Evolutionary conservation across 306 rosid genomes (phyloP).

Genomic region (Cucurbita moschata): DNA sequence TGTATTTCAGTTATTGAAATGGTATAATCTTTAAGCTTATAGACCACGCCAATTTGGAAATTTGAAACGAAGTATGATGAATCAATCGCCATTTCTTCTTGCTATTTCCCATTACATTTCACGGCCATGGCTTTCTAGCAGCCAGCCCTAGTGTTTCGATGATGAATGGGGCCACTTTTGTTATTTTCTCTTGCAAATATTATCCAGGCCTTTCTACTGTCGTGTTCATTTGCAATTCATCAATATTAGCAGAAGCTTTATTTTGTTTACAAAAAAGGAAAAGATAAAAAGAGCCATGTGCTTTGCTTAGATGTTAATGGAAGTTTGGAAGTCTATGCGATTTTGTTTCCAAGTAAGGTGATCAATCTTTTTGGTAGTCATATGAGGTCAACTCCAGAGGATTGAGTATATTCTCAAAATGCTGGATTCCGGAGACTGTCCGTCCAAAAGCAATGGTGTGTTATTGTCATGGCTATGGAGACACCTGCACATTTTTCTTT

Average conservation of each 20-base stretch:
- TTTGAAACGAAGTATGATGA: not conserved
- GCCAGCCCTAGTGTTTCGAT: not conserved
- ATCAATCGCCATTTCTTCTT: not conserved
- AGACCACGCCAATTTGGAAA: not conserved
- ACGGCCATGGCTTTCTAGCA: not conserved
- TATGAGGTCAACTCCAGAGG: slow-evolving; percentile 69
- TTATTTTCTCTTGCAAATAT: no score
- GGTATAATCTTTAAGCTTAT: not conserved
- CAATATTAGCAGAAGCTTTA: not conserved
- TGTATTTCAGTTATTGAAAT: not conserved
- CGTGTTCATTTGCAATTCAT: not conserved
- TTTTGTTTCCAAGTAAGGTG: slow-evolving; percentile 5
- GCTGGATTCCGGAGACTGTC: slow-evolving; percentile 62
- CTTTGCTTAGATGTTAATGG: not conserved
- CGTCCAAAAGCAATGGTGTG: slow-evolving; percentile 59
- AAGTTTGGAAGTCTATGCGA: not conserved
- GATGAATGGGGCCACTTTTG: not conserved
- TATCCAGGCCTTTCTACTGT: not conserved
- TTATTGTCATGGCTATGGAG: slow-evolving; percentile 91
- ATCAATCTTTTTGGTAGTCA: slow-evolving; percentile 25
- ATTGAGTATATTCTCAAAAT: slow-evolving; percentile 53
- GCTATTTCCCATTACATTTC: not conserved
- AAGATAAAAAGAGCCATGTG: not conserved
- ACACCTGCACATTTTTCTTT: slow-evolving; percentile 85
- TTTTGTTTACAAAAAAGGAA: not conserved